These are phyloP conservation scores for Bryum argenteum DNA, from an alignment of 225 moss, liverwort and hornwort genomes.

Conservation along the genomic window DNA sequence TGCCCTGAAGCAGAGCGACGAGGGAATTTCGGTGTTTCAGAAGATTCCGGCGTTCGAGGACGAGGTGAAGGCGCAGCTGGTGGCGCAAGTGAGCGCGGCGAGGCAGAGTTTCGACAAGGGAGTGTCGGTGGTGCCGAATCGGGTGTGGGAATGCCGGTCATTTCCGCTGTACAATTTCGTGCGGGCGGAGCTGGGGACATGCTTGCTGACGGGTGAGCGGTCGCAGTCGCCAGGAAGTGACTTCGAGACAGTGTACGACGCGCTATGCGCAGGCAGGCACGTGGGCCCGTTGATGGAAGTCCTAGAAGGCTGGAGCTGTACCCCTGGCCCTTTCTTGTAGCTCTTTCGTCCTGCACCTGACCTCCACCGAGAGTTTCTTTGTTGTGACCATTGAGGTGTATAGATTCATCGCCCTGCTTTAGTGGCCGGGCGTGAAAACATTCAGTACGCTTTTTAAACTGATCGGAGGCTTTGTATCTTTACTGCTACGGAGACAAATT, in stretches of 20 bases:
- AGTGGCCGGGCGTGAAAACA: too few species aligned
- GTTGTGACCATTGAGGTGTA: too few species aligned
- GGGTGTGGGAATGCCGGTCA: conserved; percentile 45
- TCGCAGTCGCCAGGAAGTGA: conserved; percentile 45
- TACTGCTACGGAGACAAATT: too few species aligned
- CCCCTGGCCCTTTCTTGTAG: conserved; percentile 42
- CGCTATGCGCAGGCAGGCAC: conserved; percentile 40
- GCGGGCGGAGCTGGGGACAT: conserved; percentile 38
- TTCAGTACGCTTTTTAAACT: too few species aligned
- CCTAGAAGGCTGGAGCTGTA: conserved; percentile 43
- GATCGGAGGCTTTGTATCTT: too few species aligned
- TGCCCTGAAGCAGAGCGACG: conserved; percentile 36
- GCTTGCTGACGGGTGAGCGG: conserved; percentile 44
- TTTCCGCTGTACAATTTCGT: conserved; percentile 49
- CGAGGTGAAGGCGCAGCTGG: conserved; percentile 29
- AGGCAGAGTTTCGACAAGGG: conserved; percentile 39
- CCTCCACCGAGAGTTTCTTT: too few species aligned
- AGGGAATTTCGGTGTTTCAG: conserved; percentile 33
- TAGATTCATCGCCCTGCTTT: too few species aligned
- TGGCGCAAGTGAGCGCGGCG: conserved; percentile 24
- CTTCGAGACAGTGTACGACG: conserved; percentile 54
- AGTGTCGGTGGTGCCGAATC: conserved; percentile 18
- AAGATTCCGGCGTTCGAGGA: conserved; percentile 44
- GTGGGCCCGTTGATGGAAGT: conserved; percentile 45
- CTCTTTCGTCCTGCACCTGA: conserved; percentile 15